Evolutionary conservation across 148 eudicot genomes (phyloP), one percentile per base, ranked within the genome.

Genomic region (Suaeda aralocaspica): DNA sequence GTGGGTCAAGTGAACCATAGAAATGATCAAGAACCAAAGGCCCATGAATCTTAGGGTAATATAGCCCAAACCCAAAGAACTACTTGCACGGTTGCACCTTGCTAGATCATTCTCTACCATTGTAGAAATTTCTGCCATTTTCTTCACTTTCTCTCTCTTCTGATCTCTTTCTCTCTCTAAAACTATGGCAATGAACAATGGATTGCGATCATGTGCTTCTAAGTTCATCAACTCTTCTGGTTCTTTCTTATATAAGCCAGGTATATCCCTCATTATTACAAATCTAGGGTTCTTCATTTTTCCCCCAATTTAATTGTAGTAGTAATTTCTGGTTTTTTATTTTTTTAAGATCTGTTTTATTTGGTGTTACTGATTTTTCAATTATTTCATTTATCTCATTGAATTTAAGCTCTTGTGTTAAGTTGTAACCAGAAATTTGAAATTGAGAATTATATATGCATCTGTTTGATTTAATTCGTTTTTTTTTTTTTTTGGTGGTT

Each of bases 171-270:
- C 66, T 57, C 68, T 29, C 39, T 24, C 58, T 19, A 49, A 52
- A 28, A 59, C 65, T 25, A 89, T 89, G 96, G 89, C 96, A 69
- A 71, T 87, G 89, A 89, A 73, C 80, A 82, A 75, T 67, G 87
- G 80, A 12, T 22, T 86, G 53, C 78, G 91, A 76, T 81, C 90
- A 11, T 83, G 86, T 76, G 89, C 89, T 57, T 74, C 88, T 0
- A 84, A 82, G 76, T 73, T 90, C 66, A 52, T 87, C 51, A 69
- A 73, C 69, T 83, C 96, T 49, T 74, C 92, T 25, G 78, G 79
- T 24, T 82, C 88, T 5, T 18, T 87, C 72, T 72, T 77, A 34
- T 68, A 89, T 42, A 88, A 74, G 65, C 81, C 91, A 83, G 93
- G 93, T 90, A 28, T 29, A 78, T 68, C n/a, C n/a, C n/a, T n/a